These are phyloP conservation scores for Diaporthe sp. DNA, from an alignment of 2,329 filamentous ascomycete genomes.

Conservation along the genomic window DNA sequence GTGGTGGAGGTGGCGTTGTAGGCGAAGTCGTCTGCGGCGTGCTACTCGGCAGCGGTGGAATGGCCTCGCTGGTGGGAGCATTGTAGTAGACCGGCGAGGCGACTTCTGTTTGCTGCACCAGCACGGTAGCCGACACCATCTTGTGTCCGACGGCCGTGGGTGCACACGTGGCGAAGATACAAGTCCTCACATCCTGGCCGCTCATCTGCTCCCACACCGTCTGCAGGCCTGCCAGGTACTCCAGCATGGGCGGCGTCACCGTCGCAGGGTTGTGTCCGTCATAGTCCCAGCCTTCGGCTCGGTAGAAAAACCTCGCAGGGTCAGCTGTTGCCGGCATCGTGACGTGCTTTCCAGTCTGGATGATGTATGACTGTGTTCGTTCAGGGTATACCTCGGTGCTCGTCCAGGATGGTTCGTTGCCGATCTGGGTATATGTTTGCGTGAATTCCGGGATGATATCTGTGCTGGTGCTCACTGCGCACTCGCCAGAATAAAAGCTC, in stretches of 20 bases:
- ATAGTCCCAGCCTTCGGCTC: slow-evolving; percentile 13
- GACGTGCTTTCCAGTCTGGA: neutral
- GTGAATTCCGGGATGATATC: neutral
- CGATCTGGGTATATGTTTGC: neutral
- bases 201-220: slow-evolving; percentile 3
- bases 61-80: neutral
- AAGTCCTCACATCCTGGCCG: neutral
- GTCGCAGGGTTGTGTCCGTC: neutral
- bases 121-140: neutral
- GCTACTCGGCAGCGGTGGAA: neutral
- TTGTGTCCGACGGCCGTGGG: neutral
- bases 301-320: neutral
- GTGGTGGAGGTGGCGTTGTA: neutral
- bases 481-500: slow-evolving; percentile 7
- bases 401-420: neutral
- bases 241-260: neutral
- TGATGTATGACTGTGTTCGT: neutral
- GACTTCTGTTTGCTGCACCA: neutral
- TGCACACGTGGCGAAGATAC: slow-evolving; percentile 10
- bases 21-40: neutral
- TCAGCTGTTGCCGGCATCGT: neutral
- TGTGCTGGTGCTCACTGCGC: slow-evolving; percentile 10
- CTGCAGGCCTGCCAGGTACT: neutral
- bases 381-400: neutral
- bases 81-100: neutral